Evolutionary conservation across 1,284 basidiomycete species (phyloP).

Genomic region (Meira miltonrushii): DNA sequence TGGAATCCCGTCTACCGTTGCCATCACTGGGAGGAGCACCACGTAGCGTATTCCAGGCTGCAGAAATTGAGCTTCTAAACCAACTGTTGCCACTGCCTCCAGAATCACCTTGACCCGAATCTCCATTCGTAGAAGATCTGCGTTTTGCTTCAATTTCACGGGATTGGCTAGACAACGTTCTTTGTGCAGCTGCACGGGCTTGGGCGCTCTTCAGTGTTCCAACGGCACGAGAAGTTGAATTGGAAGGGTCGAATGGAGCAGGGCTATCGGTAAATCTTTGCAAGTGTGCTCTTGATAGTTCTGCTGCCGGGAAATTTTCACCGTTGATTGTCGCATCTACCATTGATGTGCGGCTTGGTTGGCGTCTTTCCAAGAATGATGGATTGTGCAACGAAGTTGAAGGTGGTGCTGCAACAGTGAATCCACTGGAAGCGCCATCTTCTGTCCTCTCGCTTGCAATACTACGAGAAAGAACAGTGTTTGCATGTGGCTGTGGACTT

Average conservation of each 20-base stretch:
- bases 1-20: neutral
- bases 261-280: neutral
- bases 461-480: slow-evolving; percentile 24
- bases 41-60: slow-evolving; percentile 32
- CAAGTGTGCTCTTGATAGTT: too few relatives aligned
- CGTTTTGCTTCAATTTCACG: neutral
- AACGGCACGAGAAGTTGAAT: slow-evolving; percentile 13
- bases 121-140: neutral
- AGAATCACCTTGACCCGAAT: slow-evolving; percentile 25
- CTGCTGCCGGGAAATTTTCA: too few relatives aligned
- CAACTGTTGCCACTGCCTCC: slow-evolving; percentile 26
- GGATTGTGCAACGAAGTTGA: neutral
- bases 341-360: too few relatives aligned
- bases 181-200: slow-evolving; percentile 14
- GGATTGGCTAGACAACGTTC: too few relatives aligned
- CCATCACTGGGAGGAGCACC: neutral
- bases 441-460: slow-evolving; percentile 34
- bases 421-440: slow-evolving; percentile 21
- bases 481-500: slow-evolving; percentile 23
- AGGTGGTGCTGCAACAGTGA: neutral
- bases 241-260: neutral
- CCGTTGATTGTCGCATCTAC: too few relatives aligned
- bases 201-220: slow-evolving; percentile 32
- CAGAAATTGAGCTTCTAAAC: slow-evolving; percentile 28
- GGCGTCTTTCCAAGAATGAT: too few relatives aligned